A percentile compares a stretch with the other conserved stretches of the same genome.
These are phyloP conservation scores for Aureobasidium lini DNA, from an alignment of 2,329 filamentous ascomycete genomes.

Conservation along the genomic window DNA sequence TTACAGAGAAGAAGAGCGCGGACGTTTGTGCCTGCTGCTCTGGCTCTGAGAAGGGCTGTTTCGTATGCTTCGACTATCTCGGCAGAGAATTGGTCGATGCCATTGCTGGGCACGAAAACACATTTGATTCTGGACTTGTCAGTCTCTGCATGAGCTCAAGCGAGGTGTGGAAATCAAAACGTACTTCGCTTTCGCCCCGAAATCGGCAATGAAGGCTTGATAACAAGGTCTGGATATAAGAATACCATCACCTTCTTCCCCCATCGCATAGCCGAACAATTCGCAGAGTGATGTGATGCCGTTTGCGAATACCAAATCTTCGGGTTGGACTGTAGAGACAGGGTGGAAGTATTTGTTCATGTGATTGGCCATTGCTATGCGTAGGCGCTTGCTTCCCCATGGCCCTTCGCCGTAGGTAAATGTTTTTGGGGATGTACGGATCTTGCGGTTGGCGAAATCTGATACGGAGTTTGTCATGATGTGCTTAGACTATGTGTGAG, in stretches of 20 bases:
- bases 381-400: conserved; percentile 32
- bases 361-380: conserved; percentile 33
- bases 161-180: background rate
- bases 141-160: background rate
- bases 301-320: conserved; percentile 35
- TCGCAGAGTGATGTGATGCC: conserved; percentile 37
- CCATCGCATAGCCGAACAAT: conserved; percentile 36
- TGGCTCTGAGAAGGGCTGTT: conserved; percentile 27
- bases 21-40: conserved; percentile 28
- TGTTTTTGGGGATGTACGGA: conserved; percentile 27
- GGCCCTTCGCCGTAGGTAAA: conserved; percentile 37
- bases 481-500: background rate
- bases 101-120: conserved; percentile 32
- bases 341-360: conserved; percentile 37
- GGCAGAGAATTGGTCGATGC: conserved; percentile 32
- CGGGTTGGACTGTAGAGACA: conserved; percentile 25
- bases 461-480: conserved; percentile 27
- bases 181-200: conserved; percentile 35
- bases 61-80: conserved; percentile 32
- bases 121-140: conserved; percentile 25
- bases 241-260: conserved; percentile 39
- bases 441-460: conserved; percentile 32
- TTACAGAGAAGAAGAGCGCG: conserved; percentile 37
- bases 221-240: conserved; percentile 38
- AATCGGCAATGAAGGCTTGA: conserved; percentile 41